Conservation (phyloP, 2,329 filamentous ascomycete species). For the Sporothrix pallida region DNA sequence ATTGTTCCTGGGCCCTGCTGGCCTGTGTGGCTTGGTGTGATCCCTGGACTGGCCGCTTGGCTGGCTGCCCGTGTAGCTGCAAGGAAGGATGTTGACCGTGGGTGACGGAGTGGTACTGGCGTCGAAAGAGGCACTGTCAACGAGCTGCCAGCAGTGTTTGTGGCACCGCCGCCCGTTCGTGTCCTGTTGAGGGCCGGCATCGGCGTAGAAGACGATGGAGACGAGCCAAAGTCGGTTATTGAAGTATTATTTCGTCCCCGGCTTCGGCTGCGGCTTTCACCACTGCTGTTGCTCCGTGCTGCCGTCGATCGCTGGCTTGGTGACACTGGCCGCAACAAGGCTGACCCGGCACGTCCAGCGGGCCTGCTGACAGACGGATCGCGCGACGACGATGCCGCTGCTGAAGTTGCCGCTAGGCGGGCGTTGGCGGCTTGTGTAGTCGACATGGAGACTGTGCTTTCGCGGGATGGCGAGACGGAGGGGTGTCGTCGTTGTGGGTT, state of each 20-base stretch:
- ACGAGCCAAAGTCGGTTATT: slow-evolving; percentile 1
- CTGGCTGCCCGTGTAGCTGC: slow-evolving; percentile 68
- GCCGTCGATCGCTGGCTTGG: slow-evolving; percentile 31
- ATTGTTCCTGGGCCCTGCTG: slow-evolving; percentile 31
- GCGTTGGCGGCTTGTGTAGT: slow-evolving; percentile 41
- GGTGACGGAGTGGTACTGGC: slow-evolving; percentile 37
- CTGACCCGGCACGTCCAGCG: slow-evolving; percentile 32
- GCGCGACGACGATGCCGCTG: slow-evolving; percentile 38
- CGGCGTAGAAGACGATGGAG: background rate
- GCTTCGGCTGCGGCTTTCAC: no score
- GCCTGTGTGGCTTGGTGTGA: slow-evolving; percentile 49
- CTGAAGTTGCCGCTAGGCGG: slow-evolving; percentile 53
- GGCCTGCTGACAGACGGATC: background rate
- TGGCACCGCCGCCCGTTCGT: background rate
- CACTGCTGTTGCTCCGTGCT: slow-evolving; percentile 31
- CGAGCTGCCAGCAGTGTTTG: background rate
- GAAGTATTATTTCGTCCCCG: background rate
- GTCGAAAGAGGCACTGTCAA: background rate
- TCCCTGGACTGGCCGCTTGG: slow-evolving; percentile 46
- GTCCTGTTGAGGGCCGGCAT: background rate
- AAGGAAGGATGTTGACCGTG: slow-evolving; percentile 60
- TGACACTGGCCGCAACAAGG: slow-evolving; percentile 38
- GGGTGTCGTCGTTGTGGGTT: slow-evolving; percentile 27
- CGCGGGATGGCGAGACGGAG: slow-evolving; percentile 35
- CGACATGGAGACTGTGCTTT: slow-evolving; percentile 42